Conservation (phyloP, 495 filamentous ascomycete genomes). For the Neurospora sp. region DNA sequence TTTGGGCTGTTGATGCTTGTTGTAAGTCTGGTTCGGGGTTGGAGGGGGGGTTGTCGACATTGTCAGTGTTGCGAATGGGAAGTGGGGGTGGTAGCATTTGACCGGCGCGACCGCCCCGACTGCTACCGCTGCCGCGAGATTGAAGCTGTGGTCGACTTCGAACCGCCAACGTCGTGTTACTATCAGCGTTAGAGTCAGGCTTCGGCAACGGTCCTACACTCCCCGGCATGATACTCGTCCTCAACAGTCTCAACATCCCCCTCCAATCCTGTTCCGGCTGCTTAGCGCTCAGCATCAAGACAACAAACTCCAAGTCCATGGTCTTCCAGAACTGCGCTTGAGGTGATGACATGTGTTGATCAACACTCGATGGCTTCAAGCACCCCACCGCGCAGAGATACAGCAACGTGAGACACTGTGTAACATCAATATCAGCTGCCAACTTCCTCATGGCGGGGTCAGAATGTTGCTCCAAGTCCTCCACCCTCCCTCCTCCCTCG, state of each 20-base stretch:
- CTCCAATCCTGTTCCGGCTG: conserved; percentile 34
- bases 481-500: conserved; percentile 7
- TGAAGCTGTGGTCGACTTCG: not conserved
- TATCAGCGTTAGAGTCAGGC: conserved; percentile 4
- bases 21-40: not conserved
- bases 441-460: conserved; percentile 15
- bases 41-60: not conserved
- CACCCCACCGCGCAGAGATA: conserved; percentile 32
- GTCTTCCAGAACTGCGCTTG: conserved; percentile 31
- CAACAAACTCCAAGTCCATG: conserved; percentile 37
- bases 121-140: not conserved
- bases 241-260: conserved; percentile 27
- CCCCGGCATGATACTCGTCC: conserved; percentile 30
- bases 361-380: conserved; percentile 6
- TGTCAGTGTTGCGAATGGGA: not conserved
- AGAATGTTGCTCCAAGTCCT: conserved; percentile 14
- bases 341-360: conserved; percentile 9
- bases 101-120: not conserved
- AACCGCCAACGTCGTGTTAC: conserved; percentile 12
- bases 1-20: conserved; percentile 8
- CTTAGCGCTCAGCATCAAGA: conserved; percentile 33
- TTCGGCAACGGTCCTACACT: conserved; percentile 36
- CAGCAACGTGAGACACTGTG: conserved; percentile 29
- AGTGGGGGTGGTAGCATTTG: not conserved
- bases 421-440: conserved; percentile 24